Evolutionary conservation across 1,284 basidiomycete genomes (phyloP).

Genomic region (Cronartium quercuum): DNA sequence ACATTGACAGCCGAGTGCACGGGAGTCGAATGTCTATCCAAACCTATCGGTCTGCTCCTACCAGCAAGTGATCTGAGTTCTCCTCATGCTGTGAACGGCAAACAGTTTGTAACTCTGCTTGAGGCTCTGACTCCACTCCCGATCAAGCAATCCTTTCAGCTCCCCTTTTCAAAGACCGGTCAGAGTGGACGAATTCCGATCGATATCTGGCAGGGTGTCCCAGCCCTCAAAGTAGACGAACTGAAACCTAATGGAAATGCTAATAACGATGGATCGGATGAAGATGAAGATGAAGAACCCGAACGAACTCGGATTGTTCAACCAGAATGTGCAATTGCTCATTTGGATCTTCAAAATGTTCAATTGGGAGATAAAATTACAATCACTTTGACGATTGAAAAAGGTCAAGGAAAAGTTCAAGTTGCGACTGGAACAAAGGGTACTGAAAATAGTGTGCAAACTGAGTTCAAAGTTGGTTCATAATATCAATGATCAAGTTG

Average conservation of each 20-base stretch:
- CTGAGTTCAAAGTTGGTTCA: slow-evolving; percentile 2
- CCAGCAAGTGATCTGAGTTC: slow-evolving; percentile 56
- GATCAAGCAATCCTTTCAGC: slow-evolving; percentile 62
- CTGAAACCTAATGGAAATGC: slow-evolving; percentile 47
- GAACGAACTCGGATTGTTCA: slow-evolving; percentile 52
- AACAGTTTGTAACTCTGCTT: slow-evolving; percentile 63
- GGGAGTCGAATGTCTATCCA: slow-evolving; percentile 58
- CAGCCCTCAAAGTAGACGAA: slow-evolving; percentile 62
- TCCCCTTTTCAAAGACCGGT: slow-evolving; percentile 63
- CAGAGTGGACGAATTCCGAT: slow-evolving; percentile 58
- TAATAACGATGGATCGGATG: slow-evolving; percentile 49
- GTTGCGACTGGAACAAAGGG: slow-evolving; percentile 21
- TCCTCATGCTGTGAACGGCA: slow-evolving; percentile 52
- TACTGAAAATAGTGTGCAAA: slow-evolving; percentile 5
- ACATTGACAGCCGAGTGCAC: slow-evolving; percentile 49
- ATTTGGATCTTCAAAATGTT: slow-evolving; percentile 18
- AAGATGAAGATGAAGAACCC: slow-evolving; percentile 56
- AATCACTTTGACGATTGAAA: slow-evolving; percentile 23
- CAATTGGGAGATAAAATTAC: slow-evolving; percentile 10
- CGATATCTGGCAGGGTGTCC: slow-evolving; percentile 81
- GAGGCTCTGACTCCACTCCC: slow-evolving; percentile 72
- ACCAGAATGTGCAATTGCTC: slow-evolving; percentile 14
- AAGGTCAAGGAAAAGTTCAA: slow-evolving; percentile 22
- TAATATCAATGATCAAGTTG: not conserved
- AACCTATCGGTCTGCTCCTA: slow-evolving; percentile 73